Evolutionary conservation across 1,284 basidiomycete species (phyloP).

Genomic region (Ganoderma lingzhi): DNA sequence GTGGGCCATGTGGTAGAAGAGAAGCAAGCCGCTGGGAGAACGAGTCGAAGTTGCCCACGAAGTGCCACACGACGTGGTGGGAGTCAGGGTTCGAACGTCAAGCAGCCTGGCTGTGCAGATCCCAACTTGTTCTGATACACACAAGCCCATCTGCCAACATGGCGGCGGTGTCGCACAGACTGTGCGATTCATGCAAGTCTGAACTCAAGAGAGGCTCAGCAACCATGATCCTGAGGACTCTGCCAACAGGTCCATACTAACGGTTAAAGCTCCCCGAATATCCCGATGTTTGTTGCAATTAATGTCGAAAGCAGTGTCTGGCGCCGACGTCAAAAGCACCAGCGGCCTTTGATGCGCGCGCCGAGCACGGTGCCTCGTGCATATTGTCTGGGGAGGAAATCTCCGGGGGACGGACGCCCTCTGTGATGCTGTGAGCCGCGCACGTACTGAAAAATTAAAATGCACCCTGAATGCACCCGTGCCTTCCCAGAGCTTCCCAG

Average conservation of each 20-base stretch:
- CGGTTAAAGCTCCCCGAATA: not conserved
- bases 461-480: too few species aligned
- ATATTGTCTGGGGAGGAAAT: constrained; percentile 1
- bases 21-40: not conserved
- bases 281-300: not conserved
- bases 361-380: not conserved
- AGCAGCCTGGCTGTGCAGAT: not conserved
- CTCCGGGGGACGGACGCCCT: not conserved
- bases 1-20: not conserved
- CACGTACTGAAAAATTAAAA: not conserved
- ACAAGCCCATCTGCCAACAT: not conserved
- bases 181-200: not conserved
- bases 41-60: not conserved
- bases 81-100: not conserved
- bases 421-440: constrained; percentile 4
- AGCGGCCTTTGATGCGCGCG: constrained; percentile 1
- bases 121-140: not conserved
- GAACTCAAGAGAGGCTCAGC: not conserved
- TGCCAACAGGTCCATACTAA: too few species aligned
- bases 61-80: not conserved
- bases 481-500: not conserved
- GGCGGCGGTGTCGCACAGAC: not conserved
- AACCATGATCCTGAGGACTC: not conserved
- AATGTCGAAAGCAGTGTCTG: not conserved
- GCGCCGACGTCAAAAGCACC: not conserved